These are phyloP conservation scores for Auricularia cornea DNA, from an alignment of 768 basidiomycete genomes.

Conservation along the genomic window DNA sequence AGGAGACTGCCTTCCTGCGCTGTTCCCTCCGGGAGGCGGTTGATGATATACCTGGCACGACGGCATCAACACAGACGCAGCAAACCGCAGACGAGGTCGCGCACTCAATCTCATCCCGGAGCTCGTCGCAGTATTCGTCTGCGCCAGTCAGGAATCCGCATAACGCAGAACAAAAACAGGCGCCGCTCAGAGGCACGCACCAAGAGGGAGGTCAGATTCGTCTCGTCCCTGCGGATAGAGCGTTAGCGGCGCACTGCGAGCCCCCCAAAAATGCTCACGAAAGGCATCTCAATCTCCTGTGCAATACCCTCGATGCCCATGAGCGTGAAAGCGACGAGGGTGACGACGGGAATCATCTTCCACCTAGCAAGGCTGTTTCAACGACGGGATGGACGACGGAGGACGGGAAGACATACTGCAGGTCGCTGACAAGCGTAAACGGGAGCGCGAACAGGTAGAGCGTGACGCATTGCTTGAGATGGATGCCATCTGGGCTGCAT, in stretches of 20 bases:
- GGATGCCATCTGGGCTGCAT: slow-evolving; percentile 57
- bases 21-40: slow-evolving; percentile 55
- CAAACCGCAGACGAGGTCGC: no score
- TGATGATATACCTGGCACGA: slow-evolving; percentile 55
- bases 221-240: slow-evolving; percentile 29
- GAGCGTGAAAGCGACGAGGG: slow-evolving; percentile 74
- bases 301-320: slow-evolving; percentile 97
- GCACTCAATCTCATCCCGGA: slow-evolving; percentile 78
- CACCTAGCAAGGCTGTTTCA: slow-evolving; percentile 31
- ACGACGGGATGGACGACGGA: neutral
- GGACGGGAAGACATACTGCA: slow-evolving; percentile 29
- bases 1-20: neutral
- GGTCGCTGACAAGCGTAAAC: slow-evolving; percentile 71
- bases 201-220: slow-evolving; percentile 63
- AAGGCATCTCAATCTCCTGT: slow-evolving; percentile 91
- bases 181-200: slow-evolving; percentile 27
- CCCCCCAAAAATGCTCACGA: slow-evolving; percentile 51
- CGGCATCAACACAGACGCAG: no score
- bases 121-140: slow-evolving; percentile 81
- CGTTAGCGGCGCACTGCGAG: neutral
- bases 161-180: neutral
- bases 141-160: slow-evolving; percentile 4
- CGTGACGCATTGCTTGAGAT: slow-evolving; percentile 92
- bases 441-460: slow-evolving; percentile 85
- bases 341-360: slow-evolving; percentile 78